Evolutionary conservation across 164 flowering plant genomes (phyloP), one percentile per base, ranked within the genome.

Genomic region (Magnolia kwangsiensis): DNA sequence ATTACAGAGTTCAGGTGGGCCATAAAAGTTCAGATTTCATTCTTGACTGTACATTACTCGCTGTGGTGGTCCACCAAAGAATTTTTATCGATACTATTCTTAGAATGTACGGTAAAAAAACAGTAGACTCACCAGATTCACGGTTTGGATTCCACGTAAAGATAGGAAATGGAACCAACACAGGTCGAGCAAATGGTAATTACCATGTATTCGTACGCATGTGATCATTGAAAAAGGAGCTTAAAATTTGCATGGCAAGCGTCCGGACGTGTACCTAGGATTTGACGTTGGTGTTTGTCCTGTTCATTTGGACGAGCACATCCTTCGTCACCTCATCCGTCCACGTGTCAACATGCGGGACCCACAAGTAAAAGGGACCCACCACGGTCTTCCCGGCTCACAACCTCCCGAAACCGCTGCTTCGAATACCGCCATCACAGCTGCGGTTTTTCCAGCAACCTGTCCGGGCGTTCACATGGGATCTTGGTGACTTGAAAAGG

Each of bases 401-500:
- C 50, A 10, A 14, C 6, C 45, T 19, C 6, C 50, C 71, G 24
- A 21, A 21, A 64, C 67, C 67, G 9, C 67, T 64, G 29, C 24
- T n/a, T 64, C 23, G 24, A 64, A 64, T 11, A 64, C 67, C 67
- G 24, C 24, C 67, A 64, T 9, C 24, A 8, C 67, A n/a, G 67
- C 67, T 64, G 67, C 67, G 24, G 24, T 64, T 64, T 64, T 21
- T 6, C 9, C 67, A 18, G 67, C 11, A n/a, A 64, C 29, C 67
- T 0, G 67, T 19, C 67, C 67, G 67, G 67, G 24, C 67, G 67
- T 68, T 68, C 71, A 68, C 71, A 68, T 68, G 71, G 69, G 29
- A 20, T 19, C 13, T 31, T 29, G 45, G 50, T 24, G 50, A 10
- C 69, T 31, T 29, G 16, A 18, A 68, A 14, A 16, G 71, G n/a